A percentile compares a stretch with the other conserved stretches of the same genome.
Conservation (phyloP, 2,329 filamentous ascomycete species). For the Penicillium sp. region DNA sequence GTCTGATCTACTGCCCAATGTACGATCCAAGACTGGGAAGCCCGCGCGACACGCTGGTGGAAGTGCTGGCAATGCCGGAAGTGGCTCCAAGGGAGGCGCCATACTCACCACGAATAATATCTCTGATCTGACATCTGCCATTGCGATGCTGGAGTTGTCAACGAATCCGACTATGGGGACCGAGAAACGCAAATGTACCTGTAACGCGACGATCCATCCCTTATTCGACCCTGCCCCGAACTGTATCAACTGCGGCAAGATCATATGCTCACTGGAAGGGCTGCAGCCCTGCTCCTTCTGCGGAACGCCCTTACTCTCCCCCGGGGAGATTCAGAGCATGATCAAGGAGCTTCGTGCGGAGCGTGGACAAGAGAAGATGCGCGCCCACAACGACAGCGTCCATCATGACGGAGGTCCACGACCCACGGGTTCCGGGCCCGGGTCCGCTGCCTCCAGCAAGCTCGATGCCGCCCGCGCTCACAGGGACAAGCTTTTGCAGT, state of each 20-base stretch:
- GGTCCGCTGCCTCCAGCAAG: constrained; percentile 42
- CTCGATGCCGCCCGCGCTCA: constrained; percentile 68
- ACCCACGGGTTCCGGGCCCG: constrained; percentile 12
- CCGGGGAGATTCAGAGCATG: constrained; percentile 75
- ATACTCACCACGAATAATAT: constrained; percentile 45
- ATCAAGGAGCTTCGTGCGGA: constrained; percentile 77
- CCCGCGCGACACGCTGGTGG: constrained; percentile 71
- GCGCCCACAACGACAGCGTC: constrained; percentile 59
- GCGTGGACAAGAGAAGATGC: constrained; percentile 79
- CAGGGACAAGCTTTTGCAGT: constrained; percentile 71
- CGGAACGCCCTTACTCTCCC: constrained; percentile 63
- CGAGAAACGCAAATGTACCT: constrained; percentile 69
- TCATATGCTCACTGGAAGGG: constrained; percentile 90
- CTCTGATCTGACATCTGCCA: constrained; percentile 64
- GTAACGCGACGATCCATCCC: constrained; percentile 80
- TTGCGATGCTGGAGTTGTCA: constrained; percentile 81
- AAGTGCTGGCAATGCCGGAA: constrained; percentile 48
- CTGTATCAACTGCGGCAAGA: constrained; percentile 86
- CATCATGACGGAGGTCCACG: constrained; percentile 34
- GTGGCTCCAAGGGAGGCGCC: constrained; percentile 50
- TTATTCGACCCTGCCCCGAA: constrained; percentile 89
- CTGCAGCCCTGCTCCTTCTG: constrained; percentile 93
- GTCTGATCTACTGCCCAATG: constrained; percentile 62
- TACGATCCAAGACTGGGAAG: constrained; percentile 53
- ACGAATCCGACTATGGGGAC: constrained; percentile 71